Base-by-base conservation (phyloP, 148 eudicot genomes). In the Silene uniflora region DNA sequence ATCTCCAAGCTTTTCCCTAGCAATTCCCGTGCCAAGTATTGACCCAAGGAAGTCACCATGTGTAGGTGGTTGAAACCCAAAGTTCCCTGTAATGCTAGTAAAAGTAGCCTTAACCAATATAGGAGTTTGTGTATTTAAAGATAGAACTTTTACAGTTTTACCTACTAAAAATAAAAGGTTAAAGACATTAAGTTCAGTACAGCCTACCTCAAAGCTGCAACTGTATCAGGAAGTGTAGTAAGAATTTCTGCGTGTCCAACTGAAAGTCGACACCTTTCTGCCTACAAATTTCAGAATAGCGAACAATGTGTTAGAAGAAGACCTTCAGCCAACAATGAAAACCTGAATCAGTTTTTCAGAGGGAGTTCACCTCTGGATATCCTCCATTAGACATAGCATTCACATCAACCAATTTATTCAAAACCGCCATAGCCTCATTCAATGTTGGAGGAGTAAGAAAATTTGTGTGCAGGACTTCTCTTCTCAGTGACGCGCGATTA, bases 11-110 rank as follows among this genome's bases (percentile, higher is more conserved):
- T 89, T 92, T 77, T 92, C 96, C 83, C 98, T 88, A 73, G 88
- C 86, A 67, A 92, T 92, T 67, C 98, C 98, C 22, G 97, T 90
- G 63, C 92, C 93, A 74, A 94, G 88, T 73, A 94, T 83, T 78
- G 98, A 81, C 69, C 98, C 98, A 67, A 94, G 97, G 84, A 94
- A 90, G 80, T 90, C 98, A 72, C 98, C 93, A 79, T 92, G 98
- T 77, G 91, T 81, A 80, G 89, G 87, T 67, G 96, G 86, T 81
- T 89, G 91, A 84, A 88, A 94, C 27, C 83, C 83, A 58, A 94
- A 94, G 76, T 90, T 92, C 54, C 98, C 98, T 75, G 92, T 81
- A 80, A 94, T 87, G 83, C 98, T 94, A 86, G 80, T 80, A 67
- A 77, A 54, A 77, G 82, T 70, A 86, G 67, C 73, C 47, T 78